Evolutionary conservation across 148 eudicot genomes (phyloP).

Genomic region (Simmondsia chinensis): DNA sequence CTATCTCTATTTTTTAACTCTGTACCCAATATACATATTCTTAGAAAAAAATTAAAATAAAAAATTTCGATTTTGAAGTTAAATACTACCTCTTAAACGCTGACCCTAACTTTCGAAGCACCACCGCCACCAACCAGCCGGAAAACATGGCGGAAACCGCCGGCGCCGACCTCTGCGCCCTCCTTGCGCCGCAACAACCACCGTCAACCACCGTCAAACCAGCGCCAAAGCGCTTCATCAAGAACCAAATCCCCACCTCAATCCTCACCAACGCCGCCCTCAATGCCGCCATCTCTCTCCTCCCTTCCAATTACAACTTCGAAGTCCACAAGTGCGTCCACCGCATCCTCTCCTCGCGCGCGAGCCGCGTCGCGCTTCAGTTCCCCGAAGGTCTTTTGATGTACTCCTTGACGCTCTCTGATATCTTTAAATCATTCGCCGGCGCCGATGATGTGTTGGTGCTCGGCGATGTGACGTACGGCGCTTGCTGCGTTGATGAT

Average conservation of each 20-base stretch:
- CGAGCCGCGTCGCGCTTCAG: conserved; percentile 69
- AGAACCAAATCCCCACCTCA: conserved; percentile 62
- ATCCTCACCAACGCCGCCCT: conserved; percentile 52
- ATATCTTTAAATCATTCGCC: conserved; percentile 63
- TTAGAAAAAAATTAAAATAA: too few species aligned
- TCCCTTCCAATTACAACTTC: conserved; percentile 71
- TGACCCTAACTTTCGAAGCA: too few species aligned
- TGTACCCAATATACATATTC: too few species aligned
- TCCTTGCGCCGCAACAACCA: not conserved
- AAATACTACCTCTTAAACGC: too few species aligned
- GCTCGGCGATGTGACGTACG: conserved; percentile 90
- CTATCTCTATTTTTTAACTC: too few species aligned
- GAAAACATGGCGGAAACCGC: too few species aligned
- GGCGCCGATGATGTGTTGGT: conserved; percentile 37
- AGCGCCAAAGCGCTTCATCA: conserved; percentile 66
- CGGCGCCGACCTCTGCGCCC: too few species aligned
- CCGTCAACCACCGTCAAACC: conserved; percentile 12
- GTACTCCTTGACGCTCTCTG: conserved; percentile 77
- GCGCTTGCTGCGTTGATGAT: conserved; percentile 94
- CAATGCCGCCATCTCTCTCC: conserved; percentile 68
- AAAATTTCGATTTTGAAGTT: too few species aligned
- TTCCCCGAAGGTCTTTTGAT: conserved; percentile 87
- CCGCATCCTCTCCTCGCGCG: conserved; percentile 39
- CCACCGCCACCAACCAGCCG: too few species aligned
- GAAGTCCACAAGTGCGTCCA: conserved; percentile 75